Base-by-base conservation (phyloP, 2,329 filamentous ascomycete species). In the Achaetomium macrosporum region DNA sequence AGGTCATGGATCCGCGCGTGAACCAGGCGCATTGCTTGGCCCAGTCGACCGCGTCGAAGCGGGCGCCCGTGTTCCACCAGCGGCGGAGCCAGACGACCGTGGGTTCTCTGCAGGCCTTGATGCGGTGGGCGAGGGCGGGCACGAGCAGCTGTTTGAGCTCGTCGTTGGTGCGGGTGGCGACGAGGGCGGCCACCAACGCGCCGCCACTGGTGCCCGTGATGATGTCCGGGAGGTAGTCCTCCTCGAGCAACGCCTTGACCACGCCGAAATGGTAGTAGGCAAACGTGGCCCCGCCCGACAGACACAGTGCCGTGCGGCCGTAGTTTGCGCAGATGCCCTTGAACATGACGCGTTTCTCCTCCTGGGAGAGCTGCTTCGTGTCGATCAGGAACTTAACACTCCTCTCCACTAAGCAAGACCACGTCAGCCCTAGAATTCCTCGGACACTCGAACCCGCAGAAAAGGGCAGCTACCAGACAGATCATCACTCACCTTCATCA, bases 181-280 rank as follows among this genome's bases (percentile, higher is more conserved):
- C 82, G 8, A 99, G 74, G 0, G 83, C 90, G 1, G 93, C 93
- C 12, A 97, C 84, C 8, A 99, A 75, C 12, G 93, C 93, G 47
- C 93, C 93, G 6, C 93, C 93, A 56, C 91, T 96, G 2, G 93
- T 99, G 11, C 93, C 93, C 0, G 93, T 96, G 59, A 99, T 96
- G 61, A 99, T 92, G 58, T 95, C 87, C 0, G 93, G 93, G 1
- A 99, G 73, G 1, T 95, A 76, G 54, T 87, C 81, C 12, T 90
- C 88, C 63, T 97, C 93, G 6, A 97, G 75, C 5, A 97, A 77
- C 9, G 91, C 92, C 67, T 90, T 92, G 46, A 93, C 82, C 10
- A 99, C 88, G 11, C 93, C 93, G 59, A 96, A 90, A 68, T 99
- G 93, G 67, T 97, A 97, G 68, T 96, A 97, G 5, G 93, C 90